Evolutionary conservation across 306 rosid genomes (phyloP).

Genomic region (Nissolia schottii): DNA sequence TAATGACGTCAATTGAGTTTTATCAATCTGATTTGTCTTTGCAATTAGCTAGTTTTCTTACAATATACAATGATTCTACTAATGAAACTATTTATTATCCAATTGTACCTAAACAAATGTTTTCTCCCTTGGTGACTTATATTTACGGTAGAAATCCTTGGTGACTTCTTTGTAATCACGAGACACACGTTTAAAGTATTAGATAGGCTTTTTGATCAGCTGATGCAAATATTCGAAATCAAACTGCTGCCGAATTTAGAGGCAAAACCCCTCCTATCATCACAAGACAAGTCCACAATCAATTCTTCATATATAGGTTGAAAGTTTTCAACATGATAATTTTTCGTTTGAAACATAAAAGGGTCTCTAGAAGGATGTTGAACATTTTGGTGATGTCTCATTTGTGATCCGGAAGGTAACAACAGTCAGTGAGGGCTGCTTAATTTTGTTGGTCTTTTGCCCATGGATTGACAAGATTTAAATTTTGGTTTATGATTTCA

Average conservation of each 20-base stretch:
- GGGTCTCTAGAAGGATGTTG: background rate
- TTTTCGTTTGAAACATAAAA: background rate
- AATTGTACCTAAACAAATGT: background rate
- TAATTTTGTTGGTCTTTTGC: too few relatives aligned
- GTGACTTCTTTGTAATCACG: too few relatives aligned
- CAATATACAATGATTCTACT: too few relatives aligned
- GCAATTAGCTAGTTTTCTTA: background rate
- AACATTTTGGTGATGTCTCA: background rate
- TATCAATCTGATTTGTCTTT: background rate
- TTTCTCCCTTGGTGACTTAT: background rate
- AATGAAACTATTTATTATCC: background rate
- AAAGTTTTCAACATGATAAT: background rate
- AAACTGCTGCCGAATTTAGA: background rate
- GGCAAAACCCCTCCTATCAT: background rate
- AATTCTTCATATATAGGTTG: background rate
- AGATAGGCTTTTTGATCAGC: background rate
- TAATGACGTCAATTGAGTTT: background rate
- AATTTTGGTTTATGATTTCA: too few relatives aligned
- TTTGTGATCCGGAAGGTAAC: background rate
- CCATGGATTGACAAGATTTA: too few relatives aligned
- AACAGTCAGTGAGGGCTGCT: too few relatives aligned
- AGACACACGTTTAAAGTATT: background rate
- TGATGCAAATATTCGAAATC: background rate
- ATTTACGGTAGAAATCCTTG: background rate
- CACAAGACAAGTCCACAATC: background rate